Base-by-base conservation (phyloP, 768 basidiomycete genomes). In the Neoboletus subvelutipes region DNA sequence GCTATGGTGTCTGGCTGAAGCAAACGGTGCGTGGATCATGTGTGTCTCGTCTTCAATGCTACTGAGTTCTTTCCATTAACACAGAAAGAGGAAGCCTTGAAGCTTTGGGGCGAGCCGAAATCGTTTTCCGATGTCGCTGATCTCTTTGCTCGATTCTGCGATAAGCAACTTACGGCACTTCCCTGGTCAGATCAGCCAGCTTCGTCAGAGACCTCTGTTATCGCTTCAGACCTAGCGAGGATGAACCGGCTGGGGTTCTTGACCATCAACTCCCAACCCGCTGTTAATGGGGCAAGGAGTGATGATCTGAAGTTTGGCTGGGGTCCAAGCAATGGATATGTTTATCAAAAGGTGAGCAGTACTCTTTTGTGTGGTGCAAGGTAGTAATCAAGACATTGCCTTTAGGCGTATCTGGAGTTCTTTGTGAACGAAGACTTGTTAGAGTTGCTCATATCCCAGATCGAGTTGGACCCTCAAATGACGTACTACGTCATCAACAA, bases 401-500 rank as follows among this genome's bases (percentile, higher is more conserved):
- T 11, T 9, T 57, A 96, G 93, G 94, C 95, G 4, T 98, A 98
- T 73, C 82, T 98, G 42, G 95, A 97, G 69, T 98, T 97, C 77
- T 97, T 97, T 70, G 92, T 94, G 50, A 81, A 82, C 40, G 88
- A 92, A 0, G 75, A 80, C 50, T 77, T 94, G 29, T 81, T 96
- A 45, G 79, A 81, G 34, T 73, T 86, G 40, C 84, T 95, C 39
- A 80, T 94, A 48, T 77, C 84, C 18, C 82, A 89, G 54, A 93
- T 98, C 63, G 92, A 95, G 67, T 84, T 86, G 18, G 92, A 97
- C 66, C 82, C 83, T 57, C 84, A 87, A 63, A 89, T 96, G 67
- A 98, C 94, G 3, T 99, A 98, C 79, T 96, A 98, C 66, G 92
- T 94, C 47, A 96, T 98, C 73, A 98, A 98, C 82, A 92, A 89